Conservation (phyloP, 208 protist genomes). For the Strigomonas culicis region DNA sequence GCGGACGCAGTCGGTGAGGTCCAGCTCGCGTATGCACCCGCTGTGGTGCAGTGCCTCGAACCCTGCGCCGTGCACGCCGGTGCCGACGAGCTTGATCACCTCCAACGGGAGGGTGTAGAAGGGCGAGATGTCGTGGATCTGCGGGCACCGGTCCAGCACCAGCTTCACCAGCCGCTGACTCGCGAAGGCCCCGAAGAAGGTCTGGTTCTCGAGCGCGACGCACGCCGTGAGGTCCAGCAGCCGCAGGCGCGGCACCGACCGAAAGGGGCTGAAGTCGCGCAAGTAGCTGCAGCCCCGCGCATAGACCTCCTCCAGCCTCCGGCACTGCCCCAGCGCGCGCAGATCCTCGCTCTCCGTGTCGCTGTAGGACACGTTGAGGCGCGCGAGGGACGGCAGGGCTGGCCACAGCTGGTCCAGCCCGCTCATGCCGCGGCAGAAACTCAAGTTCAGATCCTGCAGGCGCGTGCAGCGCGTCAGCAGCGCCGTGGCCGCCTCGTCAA, state of each 20-base stretch:
- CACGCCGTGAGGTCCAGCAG: conserved; percentile 37
- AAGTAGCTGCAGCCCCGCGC: conserved; percentile 22
- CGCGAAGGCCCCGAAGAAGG: conserved; percentile 21
- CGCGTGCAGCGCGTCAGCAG: conserved; percentile 12
- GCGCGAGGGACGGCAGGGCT: conserved; percentile 10
- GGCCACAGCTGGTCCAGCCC: conserved; percentile 23
- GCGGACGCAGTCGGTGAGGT: conserved; percentile 32
- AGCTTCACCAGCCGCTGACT: conserved; percentile 22
- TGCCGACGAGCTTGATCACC: conserved; percentile 25
- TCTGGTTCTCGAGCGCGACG: conserved; percentile 21
- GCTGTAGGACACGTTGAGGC: conserved; percentile 28
- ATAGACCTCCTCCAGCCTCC: conserved; percentile 22
- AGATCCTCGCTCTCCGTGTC: conserved; percentile 20
- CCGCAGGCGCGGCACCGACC: conserved; percentile 23
- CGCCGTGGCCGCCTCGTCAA: conserved; percentile 17
- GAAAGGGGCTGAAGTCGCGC: conserved; percentile 25
- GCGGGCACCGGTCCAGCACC: conserved; percentile 20
- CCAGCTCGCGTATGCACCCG: conserved; percentile 28
- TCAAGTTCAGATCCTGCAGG: conserved; percentile 26
- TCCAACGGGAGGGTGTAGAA: conserved; percentile 23
- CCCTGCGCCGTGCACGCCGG: conserved; percentile 23
- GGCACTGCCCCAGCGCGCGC: conserved; percentile 7
- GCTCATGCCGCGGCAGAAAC: conserved; percentile 26
- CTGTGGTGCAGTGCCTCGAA: conserved; percentile 13
- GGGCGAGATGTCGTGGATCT: conserved; percentile 23